Evolutionary conservation across 257 asterid genomes (phyloP), one percentile per base, ranked within the genome.

Genomic region (Osmanthus fragrans): DNA sequence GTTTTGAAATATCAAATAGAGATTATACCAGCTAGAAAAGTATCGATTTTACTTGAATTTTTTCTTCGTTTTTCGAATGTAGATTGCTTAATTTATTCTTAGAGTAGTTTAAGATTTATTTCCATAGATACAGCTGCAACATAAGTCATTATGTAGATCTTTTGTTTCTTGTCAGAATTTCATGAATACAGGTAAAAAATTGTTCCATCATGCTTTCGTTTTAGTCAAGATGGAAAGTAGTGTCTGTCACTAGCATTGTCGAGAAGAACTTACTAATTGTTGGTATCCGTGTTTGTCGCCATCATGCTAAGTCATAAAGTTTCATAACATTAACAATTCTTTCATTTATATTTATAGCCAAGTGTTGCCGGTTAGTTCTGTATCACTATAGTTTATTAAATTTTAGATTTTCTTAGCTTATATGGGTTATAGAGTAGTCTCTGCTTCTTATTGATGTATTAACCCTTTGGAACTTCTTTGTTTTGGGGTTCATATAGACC

Each of bases 401-500:
- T 19, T 21, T 47, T 4, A 12, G 54, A 13, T 11, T 19, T 70
- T 49, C 18, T 6, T 25, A 42, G 21, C 25, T 27, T 21, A 40
- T 72, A 32, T 23, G 23, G 32, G 58, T 4, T 5, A 27, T 4
- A 30, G 19, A 27, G 11, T 23, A 16, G 23, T 7, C 21, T 34
- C 56, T 47, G 56, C 7, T 47, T 15, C 19, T 5, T 15, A 1
- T 47, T 54, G 36, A 21, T 30, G 16, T 78, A 10, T 25, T 33
- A 39, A 77, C 13, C 25, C 37, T 30, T 42, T 75, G 32, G 23
- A 30, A 4, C 56, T 71, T 73, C 73, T 68, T 71, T 11, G 45
- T 60, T 75, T 67, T 79, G 73, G 73, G 83, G 80, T 74, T 40
- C 67, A 40, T 77, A 78, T 75, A 87, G 91, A 83, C 76, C 77